Conservation (phyloP, 2,329 filamentous ascomycete species). For the Amylocarpus encephaloides region DNA sequence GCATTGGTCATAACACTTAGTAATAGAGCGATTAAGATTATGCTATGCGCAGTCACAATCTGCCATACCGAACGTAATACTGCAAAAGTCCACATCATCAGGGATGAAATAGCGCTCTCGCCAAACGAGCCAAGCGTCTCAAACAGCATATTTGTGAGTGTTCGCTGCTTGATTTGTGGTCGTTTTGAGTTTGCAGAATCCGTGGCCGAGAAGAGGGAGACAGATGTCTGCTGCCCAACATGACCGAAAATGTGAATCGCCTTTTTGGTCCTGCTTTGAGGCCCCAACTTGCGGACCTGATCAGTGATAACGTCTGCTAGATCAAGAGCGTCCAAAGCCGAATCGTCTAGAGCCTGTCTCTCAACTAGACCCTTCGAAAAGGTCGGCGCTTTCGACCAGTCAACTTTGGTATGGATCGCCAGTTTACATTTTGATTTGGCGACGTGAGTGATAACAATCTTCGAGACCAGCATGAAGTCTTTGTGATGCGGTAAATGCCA, state of each 20-base stretch:
- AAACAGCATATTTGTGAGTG: slow-evolving; percentile 61
- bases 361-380: slow-evolving; percentile 57
- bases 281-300: slow-evolving; percentile 67
- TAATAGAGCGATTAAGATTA: slow-evolving; percentile 64
- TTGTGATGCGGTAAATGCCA: slow-evolving; percentile 72
- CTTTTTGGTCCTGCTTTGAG: slow-evolving; percentile 67
- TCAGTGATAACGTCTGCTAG: slow-evolving; percentile 70
- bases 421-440: slow-evolving; percentile 91
- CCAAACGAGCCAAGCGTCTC: slow-evolving; percentile 67
- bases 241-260: slow-evolving; percentile 75
- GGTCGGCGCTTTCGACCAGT: slow-evolving; percentile 67
- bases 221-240: slow-evolving; percentile 61
- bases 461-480: slow-evolving; percentile 76
- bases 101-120: slow-evolving; percentile 66
- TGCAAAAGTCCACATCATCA: slow-evolving; percentile 72
- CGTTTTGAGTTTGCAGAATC: slow-evolving; percentile 41
- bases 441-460: slow-evolving; percentile 89
- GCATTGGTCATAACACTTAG: slow-evolving; percentile 68
- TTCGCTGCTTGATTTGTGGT: slow-evolving; percentile 52
- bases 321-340: slow-evolving; percentile 65
- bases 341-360: slow-evolving; percentile 68
- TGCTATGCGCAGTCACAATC: slow-evolving; percentile 63
- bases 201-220: slow-evolving; percentile 50
- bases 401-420: slow-evolving; percentile 79
- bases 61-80: slow-evolving; percentile 59